Evolutionary conservation across 495 filamentous ascomycete genomes (phyloP), one percentile per base, ranked within the genome.

Genomic region (Hypoxylon fragiforme): DNA sequence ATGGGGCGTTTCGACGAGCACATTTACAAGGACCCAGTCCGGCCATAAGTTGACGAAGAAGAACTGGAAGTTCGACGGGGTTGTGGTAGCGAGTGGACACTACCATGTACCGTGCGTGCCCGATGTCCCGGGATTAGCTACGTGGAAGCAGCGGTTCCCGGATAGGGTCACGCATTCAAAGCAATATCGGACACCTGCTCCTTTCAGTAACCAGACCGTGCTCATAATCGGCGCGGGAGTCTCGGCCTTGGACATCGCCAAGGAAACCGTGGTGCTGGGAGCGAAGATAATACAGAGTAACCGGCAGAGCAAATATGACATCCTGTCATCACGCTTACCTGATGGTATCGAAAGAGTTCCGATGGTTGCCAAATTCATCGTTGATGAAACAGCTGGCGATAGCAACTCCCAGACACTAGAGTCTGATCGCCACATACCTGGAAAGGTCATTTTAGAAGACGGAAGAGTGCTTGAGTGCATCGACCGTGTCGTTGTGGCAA

Each of bases 151-250:
- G 7, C 68, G 54, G 34, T 84, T 77, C 66, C 79, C 83, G 0
- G 42, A 58, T 11, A 65, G 72, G 5, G 72, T 87, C 21, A 70
- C 69, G 3, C 83, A 86, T 66, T 86, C 84, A 1, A 86, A 86
- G 57, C 76, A 73, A 44, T 86, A 85, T 48, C 76, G 83, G 9
- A 74, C 63, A 2, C 73, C 84, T 0, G 65, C 76, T 3, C 62
- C 58, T 8, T 82, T 79, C 53, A 44, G 48, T 11, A 55, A 46
- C 3, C 54, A 85, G 72, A 85, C 79, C 38, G 58, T 86, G 2
- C 73, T 87, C 3, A 63, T 86, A 14, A 71, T 87, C 28, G 85
- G 85, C 1, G 83, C 77, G 6, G 80, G 81, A 0, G 80, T 83
- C 2, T 87, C 85, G 0, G 75, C 83, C 0, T 59, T 76, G 2